These are phyloP conservation scores for Hortaea werneckii DNA, from an alignment of 2,329 filamentous ascomycete genomes.

Conservation along the genomic window DNA sequence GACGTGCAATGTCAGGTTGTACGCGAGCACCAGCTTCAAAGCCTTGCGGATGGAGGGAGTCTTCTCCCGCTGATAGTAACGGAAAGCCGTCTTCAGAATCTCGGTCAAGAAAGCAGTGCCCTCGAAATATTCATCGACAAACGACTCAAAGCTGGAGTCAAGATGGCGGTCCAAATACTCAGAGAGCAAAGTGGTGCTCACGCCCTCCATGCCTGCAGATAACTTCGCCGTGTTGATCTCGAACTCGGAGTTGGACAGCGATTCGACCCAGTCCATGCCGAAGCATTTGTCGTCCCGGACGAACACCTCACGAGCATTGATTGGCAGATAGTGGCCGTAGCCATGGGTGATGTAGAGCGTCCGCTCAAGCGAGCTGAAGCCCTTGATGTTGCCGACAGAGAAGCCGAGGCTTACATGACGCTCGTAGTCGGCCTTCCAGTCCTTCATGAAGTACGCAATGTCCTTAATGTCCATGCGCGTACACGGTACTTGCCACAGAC, in stretches of 20 bases:
- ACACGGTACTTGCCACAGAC: constrained; percentile 94
- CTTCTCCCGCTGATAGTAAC: constrained; percentile 82
- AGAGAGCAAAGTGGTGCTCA: constrained; percentile 68
- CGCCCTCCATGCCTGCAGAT: constrained; percentile 79
- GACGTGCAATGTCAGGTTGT: constrained; percentile 89
- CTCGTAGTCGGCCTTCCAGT: constrained; percentile 96
- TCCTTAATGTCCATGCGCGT: constrained; percentile 98
- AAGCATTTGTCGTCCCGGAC: constrained; percentile 90
- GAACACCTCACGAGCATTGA: constrained; percentile 87
- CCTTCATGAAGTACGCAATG: constrained; percentile 97
- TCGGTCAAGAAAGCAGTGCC: constrained; percentile 91
- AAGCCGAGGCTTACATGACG: constrained; percentile 78
- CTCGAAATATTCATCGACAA: constrained; percentile 92
- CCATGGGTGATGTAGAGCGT: constrained; percentile 91
- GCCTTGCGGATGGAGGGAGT: constrained; percentile 88
- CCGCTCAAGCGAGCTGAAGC: constrained; percentile 53
- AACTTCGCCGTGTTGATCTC: constrained; percentile 81
- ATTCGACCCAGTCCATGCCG: constrained; percentile 87
- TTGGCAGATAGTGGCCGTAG: constrained; percentile 84
- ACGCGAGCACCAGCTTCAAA: constrained; percentile 85
- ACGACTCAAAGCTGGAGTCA: constrained; percentile 81
- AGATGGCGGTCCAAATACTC: constrained; percentile 95
- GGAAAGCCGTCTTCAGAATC: constrained; percentile 90
- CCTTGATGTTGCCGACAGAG: constrained; percentile 91
- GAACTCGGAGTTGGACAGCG: constrained; percentile 64